phyloP scores from a whole-genome alignment of 352 stramenopile species.

The Phytopythium mirpurense region DNA sequence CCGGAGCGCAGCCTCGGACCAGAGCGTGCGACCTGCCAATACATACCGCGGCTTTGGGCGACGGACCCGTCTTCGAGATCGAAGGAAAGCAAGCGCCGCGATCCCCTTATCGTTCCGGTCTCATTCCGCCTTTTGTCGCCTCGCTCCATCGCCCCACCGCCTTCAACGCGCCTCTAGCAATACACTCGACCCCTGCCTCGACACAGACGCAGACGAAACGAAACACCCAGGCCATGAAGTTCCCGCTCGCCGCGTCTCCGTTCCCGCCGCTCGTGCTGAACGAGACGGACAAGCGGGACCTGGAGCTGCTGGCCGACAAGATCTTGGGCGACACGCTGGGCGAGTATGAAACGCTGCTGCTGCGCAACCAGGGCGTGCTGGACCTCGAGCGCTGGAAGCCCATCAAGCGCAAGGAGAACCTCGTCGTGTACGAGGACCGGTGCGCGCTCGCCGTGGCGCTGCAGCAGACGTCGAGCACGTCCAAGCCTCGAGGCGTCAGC shows the following conservation, averaged over 20 bases:
- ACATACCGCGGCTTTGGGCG: no score
- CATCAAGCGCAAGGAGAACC: slow-evolving; percentile 41
- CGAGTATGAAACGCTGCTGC: slow-evolving; percentile 36
- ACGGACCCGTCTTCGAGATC: no score
- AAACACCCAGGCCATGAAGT: neutral
- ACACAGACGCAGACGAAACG: no score
- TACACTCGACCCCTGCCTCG: no score
- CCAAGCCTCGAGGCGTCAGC: slow-evolving; percentile 9
- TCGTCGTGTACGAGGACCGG: slow-evolving; percentile 40
- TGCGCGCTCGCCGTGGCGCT: slow-evolving; percentile 25
- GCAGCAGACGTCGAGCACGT: slow-evolving; percentile 17
- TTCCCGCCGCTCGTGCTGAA: slow-evolving; percentile 22
- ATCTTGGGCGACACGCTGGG: slow-evolving; percentile 27
- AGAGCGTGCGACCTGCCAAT: no score
- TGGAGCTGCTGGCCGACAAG: slow-evolving; percentile 14
- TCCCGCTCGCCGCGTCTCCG: slow-evolving; percentile 28
- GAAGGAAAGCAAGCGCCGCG: no score
- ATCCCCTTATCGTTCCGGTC: no score
- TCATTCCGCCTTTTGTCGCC: no score
- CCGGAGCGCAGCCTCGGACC: no score
- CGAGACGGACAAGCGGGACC: slow-evolving; percentile 16
- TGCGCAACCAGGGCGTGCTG: slow-evolving; percentile 26
- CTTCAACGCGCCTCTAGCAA: no score
- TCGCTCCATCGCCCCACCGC: no score
- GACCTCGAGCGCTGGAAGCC: slow-evolving; percentile 39